Percentiles rank a stretch among this genome's conserved stretches.
phyloP scores from a whole-genome alignment of 208 protist species.

The Phytomonas sp. region DNA sequence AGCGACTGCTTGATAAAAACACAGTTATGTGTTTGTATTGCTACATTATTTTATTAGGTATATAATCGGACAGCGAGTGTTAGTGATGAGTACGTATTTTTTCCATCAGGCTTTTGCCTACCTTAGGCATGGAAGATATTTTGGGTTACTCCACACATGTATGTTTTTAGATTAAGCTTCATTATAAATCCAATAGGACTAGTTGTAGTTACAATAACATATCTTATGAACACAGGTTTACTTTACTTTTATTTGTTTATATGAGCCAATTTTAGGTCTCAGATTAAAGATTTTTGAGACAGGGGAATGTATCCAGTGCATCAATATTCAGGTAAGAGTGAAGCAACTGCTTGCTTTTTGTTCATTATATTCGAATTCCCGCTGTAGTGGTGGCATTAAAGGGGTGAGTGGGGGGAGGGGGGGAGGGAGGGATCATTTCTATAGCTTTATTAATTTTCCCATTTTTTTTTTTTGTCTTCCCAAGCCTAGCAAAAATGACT shows the following conservation, averaged over 20 bases:
- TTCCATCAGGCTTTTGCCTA: background rate
- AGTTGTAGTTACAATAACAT: background rate
- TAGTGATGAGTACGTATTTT: background rate
- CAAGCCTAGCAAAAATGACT: constrained; percentile 88
- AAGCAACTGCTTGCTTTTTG: constrained; percentile 1
- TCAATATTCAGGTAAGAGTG: constrained; percentile 4
- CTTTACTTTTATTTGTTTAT: background rate
- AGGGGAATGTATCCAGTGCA: constrained; percentile 3
- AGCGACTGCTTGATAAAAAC: constrained; percentile 23
- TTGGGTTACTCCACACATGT: too few relatives aligned
- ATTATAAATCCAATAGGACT: background rate
- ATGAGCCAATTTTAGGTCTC: background rate
- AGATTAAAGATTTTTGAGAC: background rate
- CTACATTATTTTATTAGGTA: background rate
- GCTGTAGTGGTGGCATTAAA: background rate
- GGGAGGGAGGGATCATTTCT: constrained; percentile 1
- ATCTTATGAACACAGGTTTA: background rate
- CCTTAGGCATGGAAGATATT: too few relatives aligned
- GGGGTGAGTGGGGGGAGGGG: too few relatives aligned
- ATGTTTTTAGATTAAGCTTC: background rate
- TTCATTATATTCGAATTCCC: constrained; percentile 3
- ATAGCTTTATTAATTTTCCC: constrained; percentile 2
- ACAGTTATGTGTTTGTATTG: constrained; percentile 37
- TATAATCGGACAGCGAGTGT: background rate
- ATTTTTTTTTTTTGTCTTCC: constrained; percentile 12